These are phyloP conservation scores for Leccinum fallax DNA, from an alignment of 1,284 basidiomycete species.

Conservation along the genomic window DNA sequence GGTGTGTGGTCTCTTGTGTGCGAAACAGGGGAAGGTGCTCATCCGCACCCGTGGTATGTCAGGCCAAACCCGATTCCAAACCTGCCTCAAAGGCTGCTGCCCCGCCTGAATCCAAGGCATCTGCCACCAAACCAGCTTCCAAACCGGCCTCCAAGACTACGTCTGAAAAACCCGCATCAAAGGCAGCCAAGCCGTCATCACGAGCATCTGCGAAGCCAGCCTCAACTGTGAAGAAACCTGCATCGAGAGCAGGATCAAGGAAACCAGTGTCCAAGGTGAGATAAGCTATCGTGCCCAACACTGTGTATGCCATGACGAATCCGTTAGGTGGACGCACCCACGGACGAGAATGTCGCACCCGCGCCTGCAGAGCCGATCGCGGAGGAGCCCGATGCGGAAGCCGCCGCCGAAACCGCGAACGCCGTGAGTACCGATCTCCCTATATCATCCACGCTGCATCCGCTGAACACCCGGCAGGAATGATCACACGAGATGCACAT, in stretches of 20 bases:
- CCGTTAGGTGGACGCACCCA: slow-evolving; percentile 42
- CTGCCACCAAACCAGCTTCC: slow-evolving; percentile 34
- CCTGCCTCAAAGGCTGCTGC: slow-evolving; percentile 24
- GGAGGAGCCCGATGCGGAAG: slow-evolving; percentile 55
- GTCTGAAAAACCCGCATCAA: slow-evolving; percentile 38
- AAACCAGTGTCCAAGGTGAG: slow-evolving; percentile 46
- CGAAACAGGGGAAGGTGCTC: background rate
- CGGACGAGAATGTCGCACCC: slow-evolving; percentile 40
- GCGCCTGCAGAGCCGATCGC: slow-evolving; percentile 46
- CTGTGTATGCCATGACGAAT: slow-evolving; percentile 2
- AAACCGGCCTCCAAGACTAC: slow-evolving; percentile 40
- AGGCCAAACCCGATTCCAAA: slow-evolving; percentile 34
- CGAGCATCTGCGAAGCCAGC: slow-evolving; percentile 40
- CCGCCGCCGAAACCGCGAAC: slow-evolving; percentile 43
- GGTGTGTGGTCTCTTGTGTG: slow-evolving; percentile 33
- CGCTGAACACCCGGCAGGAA: slow-evolving; percentile 15
- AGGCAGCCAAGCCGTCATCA: slow-evolving; percentile 38
- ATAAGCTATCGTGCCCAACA: slow-evolving; percentile 8
- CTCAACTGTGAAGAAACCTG: slow-evolving; percentile 45
- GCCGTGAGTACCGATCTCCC: slow-evolving; percentile 19
- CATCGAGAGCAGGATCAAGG: slow-evolving; percentile 43
- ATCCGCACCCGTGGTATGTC: background rate
- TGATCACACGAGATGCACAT: slow-evolving; percentile 21
- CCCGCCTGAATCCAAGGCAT: slow-evolving; percentile 32
- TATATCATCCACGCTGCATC: background rate